Evolutionary conservation across 371 early-diverging fungal genomes (phyloP).

Genomic region (Mucor racemosus): DNA sequence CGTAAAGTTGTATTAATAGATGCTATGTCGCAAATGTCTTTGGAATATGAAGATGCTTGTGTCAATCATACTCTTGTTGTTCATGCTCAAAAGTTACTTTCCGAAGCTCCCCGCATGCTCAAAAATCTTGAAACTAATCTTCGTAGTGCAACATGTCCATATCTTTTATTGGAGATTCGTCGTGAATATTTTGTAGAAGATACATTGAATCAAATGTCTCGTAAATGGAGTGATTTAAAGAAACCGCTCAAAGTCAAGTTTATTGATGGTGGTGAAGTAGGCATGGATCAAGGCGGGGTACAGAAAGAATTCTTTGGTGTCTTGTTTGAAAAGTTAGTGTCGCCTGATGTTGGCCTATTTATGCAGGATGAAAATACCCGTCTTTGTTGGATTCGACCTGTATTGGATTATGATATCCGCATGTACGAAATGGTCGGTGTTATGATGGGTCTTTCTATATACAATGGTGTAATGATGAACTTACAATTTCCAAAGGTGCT

Average conservation of each 20-base stretch:
- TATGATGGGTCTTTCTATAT: constrained; percentile 92
- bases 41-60: constrained; percentile 83
- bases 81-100: constrained; percentile 73
- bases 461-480: constrained; percentile 91
- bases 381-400: constrained; percentile 88
- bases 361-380: constrained; percentile 67
- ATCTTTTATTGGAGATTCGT: constrained; percentile 76
- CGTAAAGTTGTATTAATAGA: constrained; percentile 81
- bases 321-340: constrained; percentile 86
- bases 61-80: constrained; percentile 76
- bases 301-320: constrained; percentile 96
- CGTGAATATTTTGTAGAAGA: constrained; percentile 73
- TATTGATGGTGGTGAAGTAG: constrained; percentile 83
- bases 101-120: constrained; percentile 53
- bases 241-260: constrained; percentile 86
- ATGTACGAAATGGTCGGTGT: constrained; percentile 91
- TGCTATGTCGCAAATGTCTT: constrained; percentile 83
- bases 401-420: constrained; percentile 33
- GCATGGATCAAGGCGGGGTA: constrained; percentile 95
- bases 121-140: constrained; percentile 44
- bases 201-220: constrained; percentile 67
- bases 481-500: constrained; percentile 92
- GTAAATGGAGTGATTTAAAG: constrained; percentile 65
- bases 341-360: constrained; percentile 75
- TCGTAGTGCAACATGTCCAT: constrained; percentile 72